Percentiles rank a stretch among this genome's conserved stretches.
Evolutionary conservation across 352 stramenopile species (phyloP).

Genomic region (Phytophthora quininea): DNA sequence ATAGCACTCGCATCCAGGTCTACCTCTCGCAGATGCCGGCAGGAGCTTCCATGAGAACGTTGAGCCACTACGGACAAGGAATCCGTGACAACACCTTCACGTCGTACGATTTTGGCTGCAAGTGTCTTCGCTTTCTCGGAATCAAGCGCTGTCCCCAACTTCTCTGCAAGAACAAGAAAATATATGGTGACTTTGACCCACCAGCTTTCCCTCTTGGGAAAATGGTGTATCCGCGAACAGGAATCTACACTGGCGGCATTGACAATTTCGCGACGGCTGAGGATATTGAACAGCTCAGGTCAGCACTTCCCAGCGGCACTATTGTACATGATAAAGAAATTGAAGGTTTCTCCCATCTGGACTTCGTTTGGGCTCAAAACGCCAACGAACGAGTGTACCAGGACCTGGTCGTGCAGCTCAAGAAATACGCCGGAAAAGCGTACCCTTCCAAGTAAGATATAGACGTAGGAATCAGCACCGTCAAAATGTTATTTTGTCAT

Average conservation of each 20-base stretch:
- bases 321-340: conserved; percentile 38
- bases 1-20: conserved; percentile 56
- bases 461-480: too few species aligned
- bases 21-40: conserved; percentile 63
- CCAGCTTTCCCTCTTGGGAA: conserved; percentile 24
- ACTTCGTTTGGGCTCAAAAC: conserved; percentile 51
- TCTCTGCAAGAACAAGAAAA: conserved; percentile 59
- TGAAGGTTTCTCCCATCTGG: conserved; percentile 44
- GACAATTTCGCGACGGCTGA: background rate
- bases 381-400: conserved; percentile 35
- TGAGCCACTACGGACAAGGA: conserved; percentile 56
- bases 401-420: conserved; percentile 39
- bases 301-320: conserved; percentile 31
- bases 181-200: conserved; percentile 50
- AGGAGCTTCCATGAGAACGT: conserved; percentile 61
- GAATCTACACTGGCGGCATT: conserved; percentile 39
- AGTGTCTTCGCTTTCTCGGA: conserved; percentile 39
- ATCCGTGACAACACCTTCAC: conserved; percentile 61
- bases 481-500: too few species aligned
- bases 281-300: conserved; percentile 38
- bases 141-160: conserved; percentile 40
- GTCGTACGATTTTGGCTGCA: conserved; percentile 62
- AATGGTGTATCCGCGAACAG: conserved; percentile 39
- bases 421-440: conserved; percentile 32
- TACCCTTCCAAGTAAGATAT: conserved; percentile 11